phyloP scores from a whole-genome alignment of 1,284 basidiomycete genomes.

The Cutaneotrichosporon dermatis region DNA sequence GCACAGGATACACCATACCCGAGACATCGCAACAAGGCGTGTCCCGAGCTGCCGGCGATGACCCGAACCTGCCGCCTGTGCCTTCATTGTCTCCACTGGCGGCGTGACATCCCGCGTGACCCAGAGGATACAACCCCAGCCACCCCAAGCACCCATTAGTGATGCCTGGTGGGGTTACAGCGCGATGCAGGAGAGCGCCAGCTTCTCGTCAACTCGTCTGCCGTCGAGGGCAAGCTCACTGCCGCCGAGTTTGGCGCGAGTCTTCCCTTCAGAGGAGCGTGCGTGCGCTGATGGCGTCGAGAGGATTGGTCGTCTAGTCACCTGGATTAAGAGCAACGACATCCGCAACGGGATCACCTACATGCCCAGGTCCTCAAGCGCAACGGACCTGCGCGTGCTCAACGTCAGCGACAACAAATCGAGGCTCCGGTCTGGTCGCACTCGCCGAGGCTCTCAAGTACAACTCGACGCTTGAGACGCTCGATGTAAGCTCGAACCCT shows the following conservation, averaged over 20 bases:
- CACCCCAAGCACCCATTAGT: constrained; percentile 35
- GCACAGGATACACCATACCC: constrained; percentile 3
- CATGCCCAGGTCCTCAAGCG: constrained; percentile 93
- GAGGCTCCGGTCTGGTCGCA: constrained; percentile 72
- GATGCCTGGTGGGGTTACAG: constrained; percentile 35
- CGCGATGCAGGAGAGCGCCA: constrained; percentile 29
- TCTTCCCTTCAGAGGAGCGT: constrained; percentile 58
- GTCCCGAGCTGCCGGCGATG: constrained; percentile 16
- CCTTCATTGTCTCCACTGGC: constrained; percentile 67
- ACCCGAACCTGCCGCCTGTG: constrained; percentile 32
- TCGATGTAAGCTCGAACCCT: constrained; percentile 89
- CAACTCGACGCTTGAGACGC: constrained; percentile 86
- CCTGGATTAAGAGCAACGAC: constrained; percentile 93
- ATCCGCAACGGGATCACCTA: constrained; percentile 81
- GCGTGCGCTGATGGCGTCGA: constrained; percentile 75
- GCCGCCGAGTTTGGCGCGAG: constrained; percentile 31
- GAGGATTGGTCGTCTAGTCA: constrained; percentile 74
- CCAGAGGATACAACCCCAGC: constrained; percentile 41
- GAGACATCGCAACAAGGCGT: constrained; percentile 1
- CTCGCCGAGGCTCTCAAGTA: constrained; percentile 96
- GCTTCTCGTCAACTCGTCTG: constrained; percentile 15
- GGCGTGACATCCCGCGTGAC: constrained; percentile 69
- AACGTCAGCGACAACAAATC: constrained; percentile 92
- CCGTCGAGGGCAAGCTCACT: constrained; percentile 31
- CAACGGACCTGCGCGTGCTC: constrained; percentile 91